A percentile compares a stretch with the other conserved stretches of the same genome.
Evolutionary conservation across 768 basidiomycete genomes (phyloP).

Genomic region (Auricularia sp.): DNA sequence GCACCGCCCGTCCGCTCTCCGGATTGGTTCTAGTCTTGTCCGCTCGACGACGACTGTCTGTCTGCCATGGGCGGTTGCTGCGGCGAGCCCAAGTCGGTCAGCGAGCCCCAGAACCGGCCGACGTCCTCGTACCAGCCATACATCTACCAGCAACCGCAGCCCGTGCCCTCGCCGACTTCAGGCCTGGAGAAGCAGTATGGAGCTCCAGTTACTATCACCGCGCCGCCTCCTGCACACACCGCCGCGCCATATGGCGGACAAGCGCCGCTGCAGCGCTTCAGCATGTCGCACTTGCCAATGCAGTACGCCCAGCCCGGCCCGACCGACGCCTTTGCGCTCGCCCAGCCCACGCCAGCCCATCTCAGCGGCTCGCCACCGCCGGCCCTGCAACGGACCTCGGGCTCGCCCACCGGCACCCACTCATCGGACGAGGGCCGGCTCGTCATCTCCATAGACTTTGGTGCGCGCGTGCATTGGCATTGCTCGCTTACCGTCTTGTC

Average conservation of each 20-base stretch:
- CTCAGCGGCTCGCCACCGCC: not conserved
- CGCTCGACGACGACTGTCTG: not conserved
- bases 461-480: not conserved
- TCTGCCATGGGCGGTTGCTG: not conserved
- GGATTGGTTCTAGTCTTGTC: no score
- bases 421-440: not conserved
- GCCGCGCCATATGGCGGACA: no score
- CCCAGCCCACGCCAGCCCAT: not conserved
- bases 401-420: not conserved
- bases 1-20: no score
- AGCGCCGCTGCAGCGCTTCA: no score
- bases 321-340: no score
- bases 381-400: not conserved
- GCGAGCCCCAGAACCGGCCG: not conserved
- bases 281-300: no score
- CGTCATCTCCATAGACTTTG: not conserved
- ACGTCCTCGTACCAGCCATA: not conserved
- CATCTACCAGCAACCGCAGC: not conserved
- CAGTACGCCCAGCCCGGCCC: no score
- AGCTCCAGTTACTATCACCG: no score
- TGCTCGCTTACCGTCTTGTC: not conserved
- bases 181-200: no score
- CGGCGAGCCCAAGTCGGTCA: not conserved
- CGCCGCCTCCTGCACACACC: no score
- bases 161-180: not conserved